A percentile compares a stretch with the other conserved stretches of the same genome.
phyloP scores from a whole-genome alignment of 306 rosid species.

The Gillenia trifoliata region DNA sequence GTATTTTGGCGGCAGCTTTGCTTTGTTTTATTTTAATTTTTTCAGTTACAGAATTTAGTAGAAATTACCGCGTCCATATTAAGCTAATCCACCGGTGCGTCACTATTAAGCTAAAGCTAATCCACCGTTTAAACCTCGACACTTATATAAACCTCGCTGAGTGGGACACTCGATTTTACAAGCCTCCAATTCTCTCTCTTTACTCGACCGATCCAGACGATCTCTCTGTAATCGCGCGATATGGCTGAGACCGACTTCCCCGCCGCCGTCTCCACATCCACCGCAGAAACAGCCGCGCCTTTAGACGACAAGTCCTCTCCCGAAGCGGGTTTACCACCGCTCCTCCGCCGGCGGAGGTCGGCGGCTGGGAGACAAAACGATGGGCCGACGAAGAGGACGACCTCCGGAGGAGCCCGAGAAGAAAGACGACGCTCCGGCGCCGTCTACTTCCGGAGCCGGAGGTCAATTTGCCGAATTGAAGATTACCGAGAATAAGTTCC shows the following conservation, averaged over 20 bases:
- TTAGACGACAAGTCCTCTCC: background rate
- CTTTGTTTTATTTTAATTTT: too few relatives aligned
- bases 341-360: background rate
- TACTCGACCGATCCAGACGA: background rate
- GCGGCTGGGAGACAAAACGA: conserved; percentile 19
- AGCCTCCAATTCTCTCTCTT: background rate
- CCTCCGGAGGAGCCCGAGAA: conserved; percentile 17
- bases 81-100: background rate
- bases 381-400: conserved; percentile 65
- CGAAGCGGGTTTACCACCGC: background rate
- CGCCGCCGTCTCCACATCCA: background rate
- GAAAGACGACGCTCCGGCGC: background rate
- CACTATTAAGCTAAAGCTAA: background rate
- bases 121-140: background rate
- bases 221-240: background rate
- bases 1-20: too few relatives aligned
- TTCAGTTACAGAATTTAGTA: background rate
- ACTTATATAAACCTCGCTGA: background rate
- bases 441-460: conserved; percentile 26
- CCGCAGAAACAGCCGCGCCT: background rate
- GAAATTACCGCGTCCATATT: background rate
- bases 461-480: conserved; percentile 35
- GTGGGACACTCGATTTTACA: background rate
- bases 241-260: conserved; percentile 7
- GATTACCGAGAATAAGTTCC: conserved; percentile 41